These are phyloP conservation scores for Emergomyces pasteurianus DNA, from an alignment of 2,329 filamentous ascomycete genomes.

Conservation along the genomic window DNA sequence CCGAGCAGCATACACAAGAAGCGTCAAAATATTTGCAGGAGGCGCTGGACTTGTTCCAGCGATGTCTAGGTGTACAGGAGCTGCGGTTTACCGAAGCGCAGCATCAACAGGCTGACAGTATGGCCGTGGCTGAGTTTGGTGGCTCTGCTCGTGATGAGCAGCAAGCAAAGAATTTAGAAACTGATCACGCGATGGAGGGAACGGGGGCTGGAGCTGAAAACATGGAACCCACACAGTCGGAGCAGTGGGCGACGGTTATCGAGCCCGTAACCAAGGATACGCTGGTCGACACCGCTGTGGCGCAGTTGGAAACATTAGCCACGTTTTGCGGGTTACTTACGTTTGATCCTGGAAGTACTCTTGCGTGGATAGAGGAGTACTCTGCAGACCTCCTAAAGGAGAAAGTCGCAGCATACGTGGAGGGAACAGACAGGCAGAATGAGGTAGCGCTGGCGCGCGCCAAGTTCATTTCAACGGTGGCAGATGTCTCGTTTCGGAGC, in stretches of 20 bases:
- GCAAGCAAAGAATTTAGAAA: constrained; percentile 10
- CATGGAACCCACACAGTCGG: constrained; percentile 29
- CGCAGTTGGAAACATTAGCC: constrained; percentile 47
- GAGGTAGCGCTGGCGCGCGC: constrained; percentile 45
- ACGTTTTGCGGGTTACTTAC: constrained; percentile 39
- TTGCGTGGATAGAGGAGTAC: constrained; percentile 48
- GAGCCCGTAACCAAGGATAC: constrained; percentile 53
- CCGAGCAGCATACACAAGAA: constrained; percentile 31
- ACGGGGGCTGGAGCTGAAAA: constrained; percentile 10
- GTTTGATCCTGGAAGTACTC: constrained; percentile 29
- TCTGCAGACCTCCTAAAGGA: constrained; percentile 41
- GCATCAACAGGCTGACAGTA: constrained; percentile 21
- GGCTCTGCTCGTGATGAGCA: constrained; percentile 10
- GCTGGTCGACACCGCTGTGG: constrained; percentile 56
- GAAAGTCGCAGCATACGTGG: constrained; percentile 43
- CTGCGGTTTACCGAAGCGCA: constrained; percentile 35
- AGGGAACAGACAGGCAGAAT: constrained; percentile 32
- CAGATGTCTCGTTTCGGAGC: constrained; percentile 45
- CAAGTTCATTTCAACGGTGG: constrained; percentile 44
- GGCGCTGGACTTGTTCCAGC: constrained; percentile 48
- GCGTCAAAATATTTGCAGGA: constrained; percentile 47
- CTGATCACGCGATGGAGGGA: constrained; percentile 5
- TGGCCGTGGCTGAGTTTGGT: constrained; percentile 27
- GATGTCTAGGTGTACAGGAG: constrained; percentile 44
- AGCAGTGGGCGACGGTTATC: constrained; percentile 55